A percentile compares a stretch with the other conserved stretches of the same genome.
Conservation (phyloP, 306 rosid species). For the Cucurbita ficifolia region DNA sequence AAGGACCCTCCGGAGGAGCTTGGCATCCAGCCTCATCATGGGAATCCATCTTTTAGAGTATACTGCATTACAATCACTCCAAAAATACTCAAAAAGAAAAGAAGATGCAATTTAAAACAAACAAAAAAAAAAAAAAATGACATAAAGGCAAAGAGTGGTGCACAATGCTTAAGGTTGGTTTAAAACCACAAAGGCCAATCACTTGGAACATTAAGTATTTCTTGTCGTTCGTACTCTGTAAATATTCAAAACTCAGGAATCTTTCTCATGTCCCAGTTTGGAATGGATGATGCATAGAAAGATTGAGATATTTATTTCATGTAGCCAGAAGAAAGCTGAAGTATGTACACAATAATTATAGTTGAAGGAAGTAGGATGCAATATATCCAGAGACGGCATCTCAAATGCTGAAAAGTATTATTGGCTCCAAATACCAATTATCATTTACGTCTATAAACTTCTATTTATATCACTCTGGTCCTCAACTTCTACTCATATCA, state of each 20-base stretch:
- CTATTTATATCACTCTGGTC: neutral
- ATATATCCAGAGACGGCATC: neutral
- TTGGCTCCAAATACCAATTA: neutral
- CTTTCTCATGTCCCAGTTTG: neutral
- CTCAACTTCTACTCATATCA: no score
- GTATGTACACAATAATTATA: neutral
- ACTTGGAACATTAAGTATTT: neutral
- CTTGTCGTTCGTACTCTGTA: neutral
- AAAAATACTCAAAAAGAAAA: neutral
- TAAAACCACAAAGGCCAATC: neutral
- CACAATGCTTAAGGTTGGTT: neutral
- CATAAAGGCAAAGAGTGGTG: neutral
- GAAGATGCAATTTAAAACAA: neutral
- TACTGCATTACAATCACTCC: constrained; percentile 24
- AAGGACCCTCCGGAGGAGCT: constrained; percentile 85
- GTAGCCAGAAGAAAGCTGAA: neutral
- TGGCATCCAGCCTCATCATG: constrained; percentile 87
- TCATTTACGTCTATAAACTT: neutral
- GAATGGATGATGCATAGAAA: neutral
- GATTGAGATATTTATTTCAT: neutral
- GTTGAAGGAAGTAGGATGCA: neutral
- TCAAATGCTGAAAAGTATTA: neutral
- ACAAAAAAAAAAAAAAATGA: no score
- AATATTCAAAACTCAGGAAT: neutral
- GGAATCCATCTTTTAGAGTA: constrained; percentile 50